Evolutionary conservation across 2,329 filamentous ascomycete species (phyloP).

Genomic region (Scedosporium dehoogii): DNA sequence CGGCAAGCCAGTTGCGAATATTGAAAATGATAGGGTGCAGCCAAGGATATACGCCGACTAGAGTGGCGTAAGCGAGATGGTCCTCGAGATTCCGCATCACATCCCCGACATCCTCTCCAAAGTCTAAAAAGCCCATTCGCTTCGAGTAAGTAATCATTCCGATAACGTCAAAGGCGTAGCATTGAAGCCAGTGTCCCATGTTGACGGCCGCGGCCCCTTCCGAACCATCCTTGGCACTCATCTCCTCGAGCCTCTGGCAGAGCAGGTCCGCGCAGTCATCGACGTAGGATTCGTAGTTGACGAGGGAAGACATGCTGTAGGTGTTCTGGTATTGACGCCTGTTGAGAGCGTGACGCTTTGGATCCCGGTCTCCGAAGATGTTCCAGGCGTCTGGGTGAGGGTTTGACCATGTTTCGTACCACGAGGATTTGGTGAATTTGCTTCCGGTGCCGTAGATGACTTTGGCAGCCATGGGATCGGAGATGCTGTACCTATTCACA

Average conservation of each 20-base stretch:
- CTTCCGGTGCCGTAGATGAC: constrained; percentile 21
- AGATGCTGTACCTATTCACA: constrained; percentile 36
- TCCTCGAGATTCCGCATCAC: constrained; percentile 17
- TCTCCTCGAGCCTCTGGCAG: constrained; percentile 17
- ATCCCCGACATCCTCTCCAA: constrained; percentile 20
- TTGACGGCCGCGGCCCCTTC: constrained; percentile 13
- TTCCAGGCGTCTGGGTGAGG: constrained; percentile 12
- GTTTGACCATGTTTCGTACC: constrained; percentile 19
- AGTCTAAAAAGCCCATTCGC: constrained; percentile 25
- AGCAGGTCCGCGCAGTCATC: constrained; percentile 21
- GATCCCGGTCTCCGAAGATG: constrained; percentile 20
- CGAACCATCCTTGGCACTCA: constrained; percentile 10
- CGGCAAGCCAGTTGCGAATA: constrained; percentile 14
- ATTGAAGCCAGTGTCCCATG: constrained; percentile 25
- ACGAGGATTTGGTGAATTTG: constrained; percentile 21
- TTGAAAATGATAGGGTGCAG: constrained; percentile 12
- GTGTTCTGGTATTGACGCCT: constrained; percentile 18
- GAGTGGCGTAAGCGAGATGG: constrained; percentile 14
- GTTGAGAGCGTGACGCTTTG: constrained; percentile 16
- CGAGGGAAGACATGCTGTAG: constrained; percentile 22
- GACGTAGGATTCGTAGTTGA: constrained; percentile 23
- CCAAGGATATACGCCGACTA: constrained; percentile 15
- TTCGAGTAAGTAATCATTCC: constrained; percentile 23
- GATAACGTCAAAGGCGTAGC: constrained; percentile 30
- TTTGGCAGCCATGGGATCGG: constrained; percentile 27